Evolutionary conservation across 1,284 basidiomycete genomes (phyloP).

Genomic region (Heterobasidion irregulare): DNA sequence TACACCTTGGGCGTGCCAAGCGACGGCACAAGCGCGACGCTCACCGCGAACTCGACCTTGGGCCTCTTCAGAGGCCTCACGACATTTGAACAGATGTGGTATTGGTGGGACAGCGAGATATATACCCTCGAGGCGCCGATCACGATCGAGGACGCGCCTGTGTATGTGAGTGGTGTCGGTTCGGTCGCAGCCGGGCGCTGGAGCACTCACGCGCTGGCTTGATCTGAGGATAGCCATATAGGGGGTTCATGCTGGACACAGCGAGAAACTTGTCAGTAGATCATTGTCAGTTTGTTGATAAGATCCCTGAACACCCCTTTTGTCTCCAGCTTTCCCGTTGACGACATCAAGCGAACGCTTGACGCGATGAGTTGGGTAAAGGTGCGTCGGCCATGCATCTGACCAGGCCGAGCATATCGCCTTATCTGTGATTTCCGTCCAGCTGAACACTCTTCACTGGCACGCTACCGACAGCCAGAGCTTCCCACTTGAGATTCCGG

Average conservation of each 20-base stretch:
- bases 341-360: constrained; percentile 66
- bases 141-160: constrained; percentile 49
- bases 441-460: constrained; percentile 76
- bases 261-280: constrained; percentile 46
- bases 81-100: constrained; percentile 79
- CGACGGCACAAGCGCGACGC: constrained; percentile 48
- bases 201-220: not conserved
- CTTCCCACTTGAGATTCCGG: constrained; percentile 66
- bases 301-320: not conserved
- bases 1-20: constrained; percentile 45
- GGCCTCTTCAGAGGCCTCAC: constrained; percentile 77
- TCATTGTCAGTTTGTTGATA: not conserved
- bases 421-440: not conserved
- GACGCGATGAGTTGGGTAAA: constrained; percentile 87
- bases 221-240: constrained; percentile 43
- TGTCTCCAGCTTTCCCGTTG: constrained; percentile 48
- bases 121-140: constrained; percentile 58
- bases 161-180: constrained; percentile 2
- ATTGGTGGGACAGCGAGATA: constrained; percentile 35
- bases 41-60: constrained; percentile 66
- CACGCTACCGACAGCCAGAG: constrained; percentile 72
- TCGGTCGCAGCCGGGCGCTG: not conserved
- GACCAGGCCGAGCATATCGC: constrained; percentile 1
- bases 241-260: constrained; percentile 82
- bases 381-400: constrained; percentile 27